phyloP scores from a whole-genome alignment of 352 stramenopile genomes.

The Phytophthora agathidicida region DNA sequence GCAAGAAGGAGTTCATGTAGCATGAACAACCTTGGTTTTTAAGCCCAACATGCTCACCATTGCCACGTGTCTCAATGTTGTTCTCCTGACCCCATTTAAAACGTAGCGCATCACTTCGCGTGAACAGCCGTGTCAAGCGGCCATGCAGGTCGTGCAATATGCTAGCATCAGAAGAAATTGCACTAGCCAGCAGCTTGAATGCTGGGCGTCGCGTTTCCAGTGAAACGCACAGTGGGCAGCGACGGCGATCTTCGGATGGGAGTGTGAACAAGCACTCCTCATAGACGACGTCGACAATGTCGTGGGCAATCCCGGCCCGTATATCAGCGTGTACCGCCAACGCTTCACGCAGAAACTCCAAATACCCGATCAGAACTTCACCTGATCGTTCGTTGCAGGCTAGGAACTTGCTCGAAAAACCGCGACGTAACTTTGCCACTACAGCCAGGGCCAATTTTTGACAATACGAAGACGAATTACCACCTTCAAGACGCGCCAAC shows the following conservation, averaged over 20 bases:
- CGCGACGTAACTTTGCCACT: conserved; percentile 61
- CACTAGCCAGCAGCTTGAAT: conserved; percentile 83
- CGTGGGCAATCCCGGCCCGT: conserved; percentile 53
- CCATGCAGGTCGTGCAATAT: conserved; percentile 70
- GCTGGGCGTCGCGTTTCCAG: conserved; percentile 78
- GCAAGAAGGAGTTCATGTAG: conserved; percentile 99
- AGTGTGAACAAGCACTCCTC: conserved; percentile 87
- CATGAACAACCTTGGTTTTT: conserved; percentile 99
- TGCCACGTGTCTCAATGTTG: conserved; percentile 81
- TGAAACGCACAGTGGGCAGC: conserved; percentile 77
- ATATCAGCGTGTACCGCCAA: conserved; percentile 59
- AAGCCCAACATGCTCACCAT: conserved; percentile 91
- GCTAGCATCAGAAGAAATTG: conserved; percentile 67
- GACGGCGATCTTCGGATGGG: conserved; percentile 63
- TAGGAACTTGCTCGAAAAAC: conserved; percentile 85
- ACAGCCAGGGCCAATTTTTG: conserved; percentile 57
- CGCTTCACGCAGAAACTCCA: conserved; percentile 83
- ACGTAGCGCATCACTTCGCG: conserved; percentile 58
- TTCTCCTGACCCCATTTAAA: conserved; percentile 87
- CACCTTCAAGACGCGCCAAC: conserved; percentile 64
- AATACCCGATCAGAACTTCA: conserved; percentile 74
- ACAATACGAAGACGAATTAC: conserved; percentile 50
- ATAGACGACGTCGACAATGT: conserved; percentile 84
- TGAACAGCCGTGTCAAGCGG: conserved; percentile 69
- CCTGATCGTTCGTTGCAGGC: conserved; percentile 69